Evolutionary conservation across 805 yeast genomes (phyloP), one percentile per base, ranked within the genome.

Genomic region (Saturnispora quitensis): DNA sequence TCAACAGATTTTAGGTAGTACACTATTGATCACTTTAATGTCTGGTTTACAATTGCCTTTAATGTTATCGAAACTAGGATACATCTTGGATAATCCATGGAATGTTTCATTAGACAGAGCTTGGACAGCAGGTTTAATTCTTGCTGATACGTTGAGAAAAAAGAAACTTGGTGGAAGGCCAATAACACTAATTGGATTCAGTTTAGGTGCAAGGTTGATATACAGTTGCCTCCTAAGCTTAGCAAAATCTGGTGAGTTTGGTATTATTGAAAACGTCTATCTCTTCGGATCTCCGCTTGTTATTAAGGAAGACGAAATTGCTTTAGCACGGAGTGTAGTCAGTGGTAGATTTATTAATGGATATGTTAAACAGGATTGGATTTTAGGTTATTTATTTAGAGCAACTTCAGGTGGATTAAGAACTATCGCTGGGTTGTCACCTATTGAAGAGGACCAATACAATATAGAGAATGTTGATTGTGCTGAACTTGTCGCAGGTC

Each of bases 21-120:
- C 99, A 0, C 77, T 93, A 33, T 71, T 93, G 47, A 83, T 89
- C 9, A 91, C 96, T 1, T 75, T 93, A 55, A 89, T 93, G 95
- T 78, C 96, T 15, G 90, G 97, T 2, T 74, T 93, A 47, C 98
- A 91, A 65, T 72, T 87, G 55, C 99, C 99, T 0, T 84, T 93
- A 90, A 84, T 86, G 58, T 73, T 93, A 38, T 81, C 97, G 0
- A 93, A 93, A 61, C 72, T 93, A 42, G 85, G 96, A 2, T 93
- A 93, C 58, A 69, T 93, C 28, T 74, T 93, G 27, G 99, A 93
- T 62, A 93, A 93, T 61, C 99, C 99, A 0, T 93, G 99, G 99
- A 91, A 85, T 62, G 98, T 93, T 5, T 90, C 98, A 0, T 72
- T 93, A 53, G 98, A 91, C 66, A 76, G 99, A 54, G 99, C 99